Base-by-base conservation (phyloP, 495 filamentous ascomycete species). In the Penicillium mononematosum region DNA sequence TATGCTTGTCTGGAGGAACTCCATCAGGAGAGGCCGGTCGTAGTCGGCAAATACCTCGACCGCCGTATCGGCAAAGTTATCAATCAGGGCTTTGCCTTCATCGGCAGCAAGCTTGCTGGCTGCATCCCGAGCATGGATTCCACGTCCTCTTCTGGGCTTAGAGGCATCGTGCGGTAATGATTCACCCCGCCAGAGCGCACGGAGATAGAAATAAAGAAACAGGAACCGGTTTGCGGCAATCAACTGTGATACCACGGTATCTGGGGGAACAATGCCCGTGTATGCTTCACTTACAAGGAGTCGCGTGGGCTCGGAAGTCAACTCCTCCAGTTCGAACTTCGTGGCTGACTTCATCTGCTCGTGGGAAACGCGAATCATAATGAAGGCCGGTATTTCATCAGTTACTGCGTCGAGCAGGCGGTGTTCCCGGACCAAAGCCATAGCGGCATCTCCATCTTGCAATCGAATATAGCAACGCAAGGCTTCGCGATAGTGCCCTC, bases 151-250 rank as follows among this genome's bases (percentile, higher is more conserved):
- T 32, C 70, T 69, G 36, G 75, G 70, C 45, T 76, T 76, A 10
- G 64, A 66, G 22, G 68, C 60, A 1, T 68, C 67, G 19, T 73
- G 70, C 17, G 75, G 69, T 27, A 75, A 79, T 8, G 78, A 84
- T 52, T 90, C 79, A 1, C 88, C 88, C 14, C 78, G 78, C 95
- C 93, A 98, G 14, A 98, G 78, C 2, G 88, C 84, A 14, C 90
- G 85, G 10, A 97, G 78, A 66, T 97, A 97, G 74, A 98, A 92
- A 73, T 88, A 98, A 7, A 95, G 83, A 67, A 94, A 96, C n/a
- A 90, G 70, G 42, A 75, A 67, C 3, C 58, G 75, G 65, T 78
- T 75, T 53, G 75, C 75, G 34, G 70, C 69, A 52, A 81, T 59
- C 3, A 98, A 80, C 60, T 98, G 93, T 2, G 73, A 60, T 34